Percentiles rank a stretch among this genome's conserved stretches.
Evolutionary conservation across 1,139 yeast genomes (phyloP).

Genomic region (Tardiomyces blankii): DNA sequence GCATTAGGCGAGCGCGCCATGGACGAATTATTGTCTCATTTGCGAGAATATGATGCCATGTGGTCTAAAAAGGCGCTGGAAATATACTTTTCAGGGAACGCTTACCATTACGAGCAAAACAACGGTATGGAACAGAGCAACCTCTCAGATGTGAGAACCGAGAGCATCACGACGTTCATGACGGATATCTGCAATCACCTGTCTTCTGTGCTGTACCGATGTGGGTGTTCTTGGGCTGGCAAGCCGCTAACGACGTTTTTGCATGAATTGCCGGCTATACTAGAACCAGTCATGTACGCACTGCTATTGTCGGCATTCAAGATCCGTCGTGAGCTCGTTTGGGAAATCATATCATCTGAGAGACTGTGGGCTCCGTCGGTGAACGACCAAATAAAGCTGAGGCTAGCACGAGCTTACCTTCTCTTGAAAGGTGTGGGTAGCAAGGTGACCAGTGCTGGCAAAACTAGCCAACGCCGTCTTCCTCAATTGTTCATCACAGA

Average conservation of each 20-base stretch:
- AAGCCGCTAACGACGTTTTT: no score
- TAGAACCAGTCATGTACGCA: background rate
- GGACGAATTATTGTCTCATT: background rate
- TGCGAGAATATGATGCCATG: background rate
- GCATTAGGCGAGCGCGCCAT: background rate
- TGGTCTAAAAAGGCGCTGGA: background rate
- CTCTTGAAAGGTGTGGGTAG: no score
- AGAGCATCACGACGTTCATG: no score
- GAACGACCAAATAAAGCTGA: no score
- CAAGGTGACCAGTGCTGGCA: no score
- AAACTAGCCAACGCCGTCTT: background rate
- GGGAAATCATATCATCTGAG: background rate
- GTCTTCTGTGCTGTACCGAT: no score
- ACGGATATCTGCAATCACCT: no score
- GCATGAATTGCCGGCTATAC: background rate
- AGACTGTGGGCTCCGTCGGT: no score
- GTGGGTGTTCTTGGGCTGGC: no score
- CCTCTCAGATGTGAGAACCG: no score
- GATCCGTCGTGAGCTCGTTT: background rate
- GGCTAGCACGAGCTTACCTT: no score
- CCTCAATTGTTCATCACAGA: background rate
- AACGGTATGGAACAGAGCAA: no score
- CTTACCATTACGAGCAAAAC: background rate
- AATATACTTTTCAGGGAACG: background rate
- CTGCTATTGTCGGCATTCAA: background rate